Conservation (phyloP, 331 rosid genomes). For the Malus hybrid region DNA sequence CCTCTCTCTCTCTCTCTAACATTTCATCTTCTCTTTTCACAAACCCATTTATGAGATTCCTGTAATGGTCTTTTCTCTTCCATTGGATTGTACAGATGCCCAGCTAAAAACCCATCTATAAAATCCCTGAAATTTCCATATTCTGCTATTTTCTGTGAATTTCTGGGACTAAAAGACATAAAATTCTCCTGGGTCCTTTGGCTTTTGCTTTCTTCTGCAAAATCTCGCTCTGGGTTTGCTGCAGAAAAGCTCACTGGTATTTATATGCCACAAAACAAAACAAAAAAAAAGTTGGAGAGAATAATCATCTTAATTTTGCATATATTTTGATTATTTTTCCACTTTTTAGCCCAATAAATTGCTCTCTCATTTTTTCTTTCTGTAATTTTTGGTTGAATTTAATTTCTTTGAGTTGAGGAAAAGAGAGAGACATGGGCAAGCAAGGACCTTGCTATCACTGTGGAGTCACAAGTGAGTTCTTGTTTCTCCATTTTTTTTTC, state of each 20-base stretch:
- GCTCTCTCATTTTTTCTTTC: not conserved
- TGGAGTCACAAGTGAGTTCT: slow-evolving; percentile 99
- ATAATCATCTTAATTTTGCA: slow-evolving; percentile 26
- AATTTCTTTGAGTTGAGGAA: slow-evolving; percentile 7
- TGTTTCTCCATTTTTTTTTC: slow-evolving; percentile 53
- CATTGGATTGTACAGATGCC: slow-evolving; percentile 59
- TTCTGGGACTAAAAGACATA: slow-evolving; percentile 41
- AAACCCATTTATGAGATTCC: slow-evolving; percentile 81
- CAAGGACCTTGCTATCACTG: slow-evolving; percentile 99
- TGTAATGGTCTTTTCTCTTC: slow-evolving; percentile 63
- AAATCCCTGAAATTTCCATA: slow-evolving; percentile 43
- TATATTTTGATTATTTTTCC: slow-evolving; percentile 4
- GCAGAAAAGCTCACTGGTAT: slow-evolving; percentile 27
- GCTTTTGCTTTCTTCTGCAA: slow-evolving; percentile 49
- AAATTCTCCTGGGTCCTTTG: slow-evolving; percentile 65
- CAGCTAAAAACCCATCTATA: slow-evolving; percentile 36
- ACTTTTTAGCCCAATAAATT: slow-evolving; percentile 21
- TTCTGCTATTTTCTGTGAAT: slow-evolving; percentile 31
- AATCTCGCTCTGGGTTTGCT: slow-evolving; percentile 55
- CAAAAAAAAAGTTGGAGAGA: slow-evolving; percentile 19
- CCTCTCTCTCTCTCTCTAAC: slow-evolving; percentile 16
- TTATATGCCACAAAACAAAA: slow-evolving; percentile 21
- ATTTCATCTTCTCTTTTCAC: slow-evolving; percentile 73
- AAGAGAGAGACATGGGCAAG: slow-evolving; percentile 80
- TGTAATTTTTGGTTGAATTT: not conserved